Base-by-base conservation (phyloP, 2,329 filamentous ascomycete genomes). In the Trichothecium roseum region DNA sequence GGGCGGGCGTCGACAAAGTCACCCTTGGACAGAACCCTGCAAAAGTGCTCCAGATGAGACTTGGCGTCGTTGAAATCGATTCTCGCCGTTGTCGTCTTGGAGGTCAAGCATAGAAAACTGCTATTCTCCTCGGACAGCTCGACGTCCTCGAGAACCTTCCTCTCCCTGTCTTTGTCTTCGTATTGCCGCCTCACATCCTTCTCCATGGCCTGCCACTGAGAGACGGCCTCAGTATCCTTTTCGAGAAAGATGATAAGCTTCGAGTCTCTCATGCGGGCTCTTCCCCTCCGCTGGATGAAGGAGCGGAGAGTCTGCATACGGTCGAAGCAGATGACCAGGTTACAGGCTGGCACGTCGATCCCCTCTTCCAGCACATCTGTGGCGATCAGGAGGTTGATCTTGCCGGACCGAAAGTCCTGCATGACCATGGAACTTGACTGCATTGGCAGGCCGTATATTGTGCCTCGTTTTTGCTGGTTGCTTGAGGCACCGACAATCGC, bases 11-110 rank as follows among this genome's bases (percentile, higher is more conserved):
- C 74, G 6, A 78, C 65, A 48, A 78, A 84, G 18, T 73, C 69
- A 1, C 62, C 63, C 0, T 60, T 59, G 0, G 72, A 67, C 1
- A 87, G 53, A 1, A 69, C 67, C 1, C 65, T 62, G 54, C 88
- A 95, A 46, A 95, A 93, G 54, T 94, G 85, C 32, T 83, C 66
- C 2, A 96, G 67, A 53, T 91, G 86, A n/a, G 67, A 57, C 32
- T 80, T 74, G 1, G 85, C 82, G 44, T 83, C 83, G 27, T 84
- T 72, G 2, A 86, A 66, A 9, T 82, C 82, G 12, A 95, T 60
- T 10, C 75, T 57, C 1, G 84, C 85, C 4, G 78, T 60, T 1
- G 66, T 71, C 16, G 54, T 42, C 16, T 59, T 40, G 5, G 71
- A 55, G 13, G 48, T 44, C 31, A 69, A 59, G n/a, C 22, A 50